These are phyloP conservation scores for Fusarium camptoceras DNA, from an alignment of 2,329 filamentous ascomycete species.

Conservation along the genomic window DNA sequence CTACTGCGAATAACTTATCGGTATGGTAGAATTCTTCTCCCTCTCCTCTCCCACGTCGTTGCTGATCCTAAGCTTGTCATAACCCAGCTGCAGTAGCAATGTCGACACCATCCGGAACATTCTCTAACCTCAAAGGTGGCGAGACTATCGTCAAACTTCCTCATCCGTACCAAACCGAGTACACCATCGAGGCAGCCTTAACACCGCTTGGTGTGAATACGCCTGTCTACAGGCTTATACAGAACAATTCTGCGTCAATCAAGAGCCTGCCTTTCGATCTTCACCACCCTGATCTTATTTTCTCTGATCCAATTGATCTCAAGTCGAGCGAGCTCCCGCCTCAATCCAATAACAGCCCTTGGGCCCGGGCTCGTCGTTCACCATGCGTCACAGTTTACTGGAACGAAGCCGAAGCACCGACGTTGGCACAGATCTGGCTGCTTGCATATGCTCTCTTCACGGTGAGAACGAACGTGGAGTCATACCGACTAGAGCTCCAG, in stretches of 20 bases:
- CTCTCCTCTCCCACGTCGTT: conserved; percentile 1
- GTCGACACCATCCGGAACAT: conserved; percentile 32
- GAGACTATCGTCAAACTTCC: conserved; percentile 61
- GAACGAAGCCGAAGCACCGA: conserved; percentile 56
- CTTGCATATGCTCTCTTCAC: conserved; percentile 65
- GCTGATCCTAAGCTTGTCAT: neutral
- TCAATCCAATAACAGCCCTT: conserved; percentile 66
- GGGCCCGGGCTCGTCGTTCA: conserved; percentile 67
- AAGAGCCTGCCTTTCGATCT: conserved; percentile 48
- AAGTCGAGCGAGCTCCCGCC: conserved; percentile 63
- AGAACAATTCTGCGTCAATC: conserved; percentile 44
- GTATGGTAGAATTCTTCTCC: neutral
- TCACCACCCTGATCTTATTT: conserved; percentile 54
- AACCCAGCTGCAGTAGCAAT: conserved; percentile 18
- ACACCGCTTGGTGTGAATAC: conserved; percentile 34
- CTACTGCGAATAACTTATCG: conserved; percentile 41
- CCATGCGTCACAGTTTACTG: conserved; percentile 60
- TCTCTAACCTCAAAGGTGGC: conserved; percentile 44
- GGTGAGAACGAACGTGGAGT: conserved; percentile 60
- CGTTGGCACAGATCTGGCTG: conserved; percentile 65
- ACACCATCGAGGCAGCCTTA: conserved; percentile 53
- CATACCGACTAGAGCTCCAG: conserved; percentile 59
- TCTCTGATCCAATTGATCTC: conserved; percentile 60
- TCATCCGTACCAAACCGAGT: conserved; percentile 62
- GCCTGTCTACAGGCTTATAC: conserved; percentile 53